These are phyloP conservation scores for Wallacemonas sp. DNA, from an alignment of 208 protist genomes.

Conservation along the genomic window DNA sequence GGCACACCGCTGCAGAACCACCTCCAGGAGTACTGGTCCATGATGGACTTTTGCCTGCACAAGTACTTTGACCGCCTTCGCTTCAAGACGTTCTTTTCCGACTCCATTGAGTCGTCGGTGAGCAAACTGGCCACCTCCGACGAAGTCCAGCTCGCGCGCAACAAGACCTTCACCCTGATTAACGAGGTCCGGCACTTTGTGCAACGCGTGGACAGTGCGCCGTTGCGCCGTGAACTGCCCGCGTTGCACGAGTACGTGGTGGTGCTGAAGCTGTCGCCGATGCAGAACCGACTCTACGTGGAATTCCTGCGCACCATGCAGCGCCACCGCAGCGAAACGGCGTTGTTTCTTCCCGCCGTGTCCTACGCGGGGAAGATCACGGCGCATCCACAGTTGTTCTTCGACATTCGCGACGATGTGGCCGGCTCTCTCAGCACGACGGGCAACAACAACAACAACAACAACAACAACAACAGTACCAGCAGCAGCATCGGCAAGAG, in stretches of 20 bases:
- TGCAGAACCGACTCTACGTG: slow-evolving; percentile 73
- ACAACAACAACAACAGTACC: not conserved
- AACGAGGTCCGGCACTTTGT: slow-evolving; percentile 81
- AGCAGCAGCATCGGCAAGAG: slow-evolving; percentile 5
- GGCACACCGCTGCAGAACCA: slow-evolving; percentile 95
- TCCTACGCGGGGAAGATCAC: slow-evolving; percentile 89
- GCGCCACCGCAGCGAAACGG: slow-evolving; percentile 4
- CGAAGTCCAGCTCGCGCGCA: slow-evolving; percentile 62
- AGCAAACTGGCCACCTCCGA: slow-evolving; percentile 46
- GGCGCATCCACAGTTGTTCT: slow-evolving; percentile 90
- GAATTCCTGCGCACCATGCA: slow-evolving; percentile 9
- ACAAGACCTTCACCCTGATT: slow-evolving; percentile 83
- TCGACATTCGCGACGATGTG: slow-evolving; percentile 27
- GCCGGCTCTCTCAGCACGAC: not conserved
- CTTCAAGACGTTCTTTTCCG: slow-evolving; percentile 76
- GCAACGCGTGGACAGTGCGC: slow-evolving; percentile 75
- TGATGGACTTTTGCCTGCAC: slow-evolving; percentile 88
- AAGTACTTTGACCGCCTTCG: slow-evolving; percentile 74
- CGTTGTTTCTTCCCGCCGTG: slow-evolving; percentile 64
- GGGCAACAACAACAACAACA: not conserved
- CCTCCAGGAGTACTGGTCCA: slow-evolving; percentile 90
- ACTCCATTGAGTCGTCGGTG: slow-evolving; percentile 69
- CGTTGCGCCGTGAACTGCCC: slow-evolving; percentile 69
- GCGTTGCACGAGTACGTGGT: slow-evolving; percentile 82
- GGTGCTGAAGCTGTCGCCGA: slow-evolving; percentile 55